Conservation (phyloP, 371 early-diverging fungal genomes). For the Mucor indicus region DNA sequence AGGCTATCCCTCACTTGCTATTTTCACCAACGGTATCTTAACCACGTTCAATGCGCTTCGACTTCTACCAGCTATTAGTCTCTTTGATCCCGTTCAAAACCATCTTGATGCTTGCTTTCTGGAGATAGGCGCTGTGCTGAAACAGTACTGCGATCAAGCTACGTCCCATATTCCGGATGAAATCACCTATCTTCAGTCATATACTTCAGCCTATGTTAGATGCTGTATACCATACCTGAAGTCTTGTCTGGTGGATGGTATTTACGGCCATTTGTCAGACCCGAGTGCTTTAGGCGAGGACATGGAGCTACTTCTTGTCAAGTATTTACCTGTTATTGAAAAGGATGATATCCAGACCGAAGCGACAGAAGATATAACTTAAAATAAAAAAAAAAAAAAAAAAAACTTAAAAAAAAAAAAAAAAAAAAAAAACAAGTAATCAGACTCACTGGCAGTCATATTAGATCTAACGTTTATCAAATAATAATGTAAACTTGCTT, state of each 20-base stretch:
- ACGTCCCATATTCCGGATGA: slow-evolving; percentile 21
- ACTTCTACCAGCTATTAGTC: slow-evolving; percentile 52
- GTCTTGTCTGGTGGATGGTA: slow-evolving; percentile 40
- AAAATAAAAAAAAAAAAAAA: no score
- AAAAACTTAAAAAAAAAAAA: no score
- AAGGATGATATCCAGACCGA: slow-evolving; percentile 1
- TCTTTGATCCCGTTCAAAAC: slow-evolving; percentile 16
- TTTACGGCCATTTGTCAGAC: slow-evolving; percentile 31
- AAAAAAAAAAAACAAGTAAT: no score
- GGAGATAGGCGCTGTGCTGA: slow-evolving; percentile 40
- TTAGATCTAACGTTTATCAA: no score
- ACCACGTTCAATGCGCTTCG: slow-evolving; percentile 68
- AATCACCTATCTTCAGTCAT: slow-evolving; percentile 24
- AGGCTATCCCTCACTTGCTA: slow-evolving; percentile 67
- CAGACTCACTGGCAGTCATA: no score
- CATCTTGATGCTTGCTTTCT: slow-evolving; percentile 37
- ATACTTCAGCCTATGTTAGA: slow-evolving; percentile 36
- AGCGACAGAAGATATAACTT: no score
- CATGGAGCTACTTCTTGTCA: slow-evolving; percentile 21
- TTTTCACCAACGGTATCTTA: slow-evolving; percentile 67
- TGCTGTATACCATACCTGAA: slow-evolving; percentile 46
- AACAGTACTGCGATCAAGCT: slow-evolving; percentile 38
- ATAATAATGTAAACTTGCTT: no score
- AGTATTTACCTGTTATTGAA: slow-evolving; percentile 18
- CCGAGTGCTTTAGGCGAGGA: slow-evolving; percentile 10